Evolutionary conservation across 2,329 filamentous ascomycete genomes (phyloP), one percentile per base, ranked within the genome.

Genomic region (Xylaria sp.): DNA sequence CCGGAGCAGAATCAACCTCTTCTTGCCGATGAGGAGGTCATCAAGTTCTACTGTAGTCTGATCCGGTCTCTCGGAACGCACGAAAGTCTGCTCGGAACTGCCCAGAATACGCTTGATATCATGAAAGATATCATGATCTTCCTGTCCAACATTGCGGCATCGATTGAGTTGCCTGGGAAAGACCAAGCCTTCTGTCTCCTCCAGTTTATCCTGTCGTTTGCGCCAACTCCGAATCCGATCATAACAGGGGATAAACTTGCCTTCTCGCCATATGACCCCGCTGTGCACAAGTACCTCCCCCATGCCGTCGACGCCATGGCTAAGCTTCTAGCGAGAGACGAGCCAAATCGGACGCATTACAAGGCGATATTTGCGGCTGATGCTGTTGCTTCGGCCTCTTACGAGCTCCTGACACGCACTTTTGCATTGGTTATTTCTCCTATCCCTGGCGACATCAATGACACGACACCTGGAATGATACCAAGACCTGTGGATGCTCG

Each of bases 41-140:
- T 97, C 69, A 91, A 90, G 67, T 91, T 97, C 69, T 77, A 97
- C 7, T 91, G 91, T 59, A 87, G 87, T 51, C 84, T 92, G 3
- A 92, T 97, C 63, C 83, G 92, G 61, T 90, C 94, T 66, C 80
- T 97, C 11, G 94, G 93, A 35, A 97, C 92, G 3, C 88, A 92
- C 11, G 91, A 91, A 67, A 90, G 93, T 81, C 82, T 97, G 35
- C 77, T 97, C 48, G 86, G 91, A 46, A 91, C 87, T 2, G 83
- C 94, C 65, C 80, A 83, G 69, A 96, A 97, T 74, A 94, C 90
- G 0, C 79, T 97, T 65, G 94, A 99, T 74, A 93, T 97, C 69
- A 96, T 97, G 90, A 99, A 99, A 76, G 94, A 99, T 73, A 80
- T 92, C 35, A 85, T 97, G 59, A 88, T 91, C 13, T 86, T 96